Base-by-base conservation (phyloP, 2,329 filamentous ascomycete genomes). In the Fusarium fujikuroi region DNA sequence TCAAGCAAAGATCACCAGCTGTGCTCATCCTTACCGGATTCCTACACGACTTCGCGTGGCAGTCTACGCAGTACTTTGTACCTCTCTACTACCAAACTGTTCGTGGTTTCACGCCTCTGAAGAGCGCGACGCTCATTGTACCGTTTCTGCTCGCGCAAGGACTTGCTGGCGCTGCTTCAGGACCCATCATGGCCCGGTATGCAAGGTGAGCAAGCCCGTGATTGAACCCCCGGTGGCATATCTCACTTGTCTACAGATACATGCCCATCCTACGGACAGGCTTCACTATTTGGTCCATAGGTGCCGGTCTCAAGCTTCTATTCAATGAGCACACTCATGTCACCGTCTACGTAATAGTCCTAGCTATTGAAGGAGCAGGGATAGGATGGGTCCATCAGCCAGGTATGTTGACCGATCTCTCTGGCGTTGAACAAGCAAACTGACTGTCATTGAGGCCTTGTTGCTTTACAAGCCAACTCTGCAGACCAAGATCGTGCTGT, bases 151-250 rank as follows among this genome's bases (percentile, higher is more conserved):
- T 64, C 0, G 59, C 62, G 4, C 62, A 64, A 5, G 62, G 58
- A 4, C 23, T 64, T 9, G 59, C 62, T 18, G 59, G 62, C 5
- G 62, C 59, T 34, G 44, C 25, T 0, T 63, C 62, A 0, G 62
- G 58, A 1, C 62, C 44, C 0, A 19, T 53, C 1, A 64, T 64
- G 44, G 58, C 44, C 10, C 47, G 23, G 0, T 64, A 63, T 12
- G 58, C 62, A 0, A 63, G 62, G 61, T 44, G 2, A 28, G 25
- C 2, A 16, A 7, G 16, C 1, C 2, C 1, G 9, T 21, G 2
- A 1, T n/a, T 16, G 2, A 3, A 5, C 1, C 2, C 0, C 7
- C 6, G 15, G 9, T 7, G 2, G 5, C 1, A 0, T 5, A 28
- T 3, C 25, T 63, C 0, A 44, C 9, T 1, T 1, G 3, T 2